These are phyloP conservation scores for Solanum sejunctum DNA, from an alignment of 257 asterid species.

Conservation along the genomic window DNA sequence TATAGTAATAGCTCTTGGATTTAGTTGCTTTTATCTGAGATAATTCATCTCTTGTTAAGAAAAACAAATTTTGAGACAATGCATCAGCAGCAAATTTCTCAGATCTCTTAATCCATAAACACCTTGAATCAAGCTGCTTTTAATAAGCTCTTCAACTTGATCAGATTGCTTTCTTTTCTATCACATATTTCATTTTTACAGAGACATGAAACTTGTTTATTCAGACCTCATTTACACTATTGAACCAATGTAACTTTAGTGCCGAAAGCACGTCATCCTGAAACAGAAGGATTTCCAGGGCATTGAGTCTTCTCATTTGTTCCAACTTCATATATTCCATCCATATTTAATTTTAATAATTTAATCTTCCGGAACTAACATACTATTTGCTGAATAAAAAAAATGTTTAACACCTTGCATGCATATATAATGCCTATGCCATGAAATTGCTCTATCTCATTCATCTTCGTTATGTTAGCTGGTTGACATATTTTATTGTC, in stretches of 20 bases:
- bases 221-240: not conserved
- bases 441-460: not conserved
- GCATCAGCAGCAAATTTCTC: not conserved
- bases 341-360: not conserved
- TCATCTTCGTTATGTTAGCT: not conserved
- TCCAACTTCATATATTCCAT: not conserved
- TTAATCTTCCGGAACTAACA: not conserved
- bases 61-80: not conserved
- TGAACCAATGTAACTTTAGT: not conserved
- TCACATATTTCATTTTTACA: not conserved
- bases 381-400: not conserved
- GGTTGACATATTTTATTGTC: not conserved
- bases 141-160: not conserved
- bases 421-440: not conserved
- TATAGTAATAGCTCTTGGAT: not conserved
- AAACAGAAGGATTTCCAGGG: not conserved
- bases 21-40: not conserved
- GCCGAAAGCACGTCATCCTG: not conserved
- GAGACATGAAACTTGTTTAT: not conserved
- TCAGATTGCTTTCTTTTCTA: not conserved
- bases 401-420: not conserved
- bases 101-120: not conserved
- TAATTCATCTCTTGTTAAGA: not conserved
- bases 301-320: not conserved
- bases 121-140: not conserved